These are phyloP conservation scores for Pelargonium fulgidum DNA, from an alignment of 441 rosid genomes.

Conservation along the genomic window DNA sequence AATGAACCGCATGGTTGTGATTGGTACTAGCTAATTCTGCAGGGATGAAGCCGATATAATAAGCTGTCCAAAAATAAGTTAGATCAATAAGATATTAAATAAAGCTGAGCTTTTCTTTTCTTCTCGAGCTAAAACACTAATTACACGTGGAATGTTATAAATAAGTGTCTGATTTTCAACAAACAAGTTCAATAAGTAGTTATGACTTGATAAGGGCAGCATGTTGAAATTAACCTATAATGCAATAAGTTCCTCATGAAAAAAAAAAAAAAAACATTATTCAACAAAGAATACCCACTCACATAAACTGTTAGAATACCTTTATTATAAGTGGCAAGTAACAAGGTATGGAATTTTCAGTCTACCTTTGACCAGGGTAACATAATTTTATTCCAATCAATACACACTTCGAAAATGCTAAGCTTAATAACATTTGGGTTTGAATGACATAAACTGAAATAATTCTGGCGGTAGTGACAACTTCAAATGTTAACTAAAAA, in stretches of 20 bases:
- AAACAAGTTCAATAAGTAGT: not conserved
- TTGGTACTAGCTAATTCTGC: too few species aligned
- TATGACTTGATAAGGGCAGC: not conserved
- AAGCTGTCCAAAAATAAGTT: not conserved
- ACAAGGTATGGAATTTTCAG: too few species aligned
- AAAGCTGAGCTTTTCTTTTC: not conserved
- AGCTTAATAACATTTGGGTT: too few species aligned
- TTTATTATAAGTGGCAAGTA: too few species aligned
- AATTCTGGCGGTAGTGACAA: too few species aligned
- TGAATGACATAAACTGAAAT: too few species aligned
- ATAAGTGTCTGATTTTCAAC: not conserved
- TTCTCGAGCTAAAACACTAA: not conserved
- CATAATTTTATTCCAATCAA: too few species aligned
- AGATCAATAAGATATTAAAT: not conserved
- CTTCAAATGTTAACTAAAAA: too few species aligned
- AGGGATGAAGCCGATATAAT: not conserved
- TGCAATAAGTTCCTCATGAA: not conserved
- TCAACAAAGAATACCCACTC: not conserved
- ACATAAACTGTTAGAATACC: too few species aligned
- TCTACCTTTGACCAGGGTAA: too few species aligned
- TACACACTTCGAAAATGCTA: too few species aligned
- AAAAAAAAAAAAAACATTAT: not conserved
- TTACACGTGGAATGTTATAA: not conserved
- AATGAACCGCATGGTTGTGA: not conserved
- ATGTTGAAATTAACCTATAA: not conserved